Evolutionary conservation across 1,139 yeast genomes (phyloP).

Genomic region (Candida frijolesensis): DNA sequence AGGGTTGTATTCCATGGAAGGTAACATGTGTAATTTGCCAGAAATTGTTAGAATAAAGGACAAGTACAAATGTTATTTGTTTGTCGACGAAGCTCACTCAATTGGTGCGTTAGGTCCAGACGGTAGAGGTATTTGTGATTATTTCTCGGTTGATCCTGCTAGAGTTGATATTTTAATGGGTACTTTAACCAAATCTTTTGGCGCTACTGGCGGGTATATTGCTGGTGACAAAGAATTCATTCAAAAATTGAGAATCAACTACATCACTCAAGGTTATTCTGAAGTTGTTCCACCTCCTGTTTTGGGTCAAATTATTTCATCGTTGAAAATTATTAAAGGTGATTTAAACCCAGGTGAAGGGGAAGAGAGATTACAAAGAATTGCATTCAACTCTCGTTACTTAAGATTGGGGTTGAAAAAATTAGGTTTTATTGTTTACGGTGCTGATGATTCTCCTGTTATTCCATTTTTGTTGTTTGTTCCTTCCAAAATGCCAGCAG

Average conservation of each 20-base stretch:
- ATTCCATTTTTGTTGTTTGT: slow-evolving; percentile 84
- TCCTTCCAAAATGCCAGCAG: slow-evolving; percentile 93
- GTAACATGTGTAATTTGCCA: slow-evolving; percentile 89
- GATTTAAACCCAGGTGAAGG: slow-evolving; percentile 93
- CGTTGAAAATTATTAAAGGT: slow-evolving; percentile 79
- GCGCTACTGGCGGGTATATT: slow-evolving; percentile 97
- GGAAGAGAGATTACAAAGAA: slow-evolving; percentile 82
- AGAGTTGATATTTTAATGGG: slow-evolving; percentile 93
- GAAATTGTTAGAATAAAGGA: slow-evolving; percentile 71
- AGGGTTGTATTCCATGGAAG: slow-evolving; percentile 98
- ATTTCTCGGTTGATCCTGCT: slow-evolving; percentile 75
- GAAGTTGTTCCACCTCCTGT: slow-evolving; percentile 93
- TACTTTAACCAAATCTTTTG: slow-evolving; percentile 94
- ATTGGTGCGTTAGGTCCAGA: slow-evolving; percentile 95
- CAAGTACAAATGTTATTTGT: slow-evolving; percentile 85
- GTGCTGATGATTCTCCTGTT: slow-evolving; percentile 96
- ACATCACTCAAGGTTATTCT: slow-evolving; percentile 74
- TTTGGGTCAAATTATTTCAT: slow-evolving; percentile 80
- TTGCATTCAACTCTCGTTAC: slow-evolving; percentile 94
- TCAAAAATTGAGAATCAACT: slow-evolving; percentile 71
- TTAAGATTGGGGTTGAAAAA: slow-evolving; percentile 86
- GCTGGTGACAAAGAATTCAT: slow-evolving; percentile 73
- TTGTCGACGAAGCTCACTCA: slow-evolving; percentile 97
- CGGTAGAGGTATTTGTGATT: slow-evolving; percentile 95
- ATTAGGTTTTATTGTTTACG: slow-evolving; percentile 90